Evolutionary conservation across 2,329 filamentous ascomycete genomes (phyloP).

Genomic region (Penicillium brasilianum): DNA sequence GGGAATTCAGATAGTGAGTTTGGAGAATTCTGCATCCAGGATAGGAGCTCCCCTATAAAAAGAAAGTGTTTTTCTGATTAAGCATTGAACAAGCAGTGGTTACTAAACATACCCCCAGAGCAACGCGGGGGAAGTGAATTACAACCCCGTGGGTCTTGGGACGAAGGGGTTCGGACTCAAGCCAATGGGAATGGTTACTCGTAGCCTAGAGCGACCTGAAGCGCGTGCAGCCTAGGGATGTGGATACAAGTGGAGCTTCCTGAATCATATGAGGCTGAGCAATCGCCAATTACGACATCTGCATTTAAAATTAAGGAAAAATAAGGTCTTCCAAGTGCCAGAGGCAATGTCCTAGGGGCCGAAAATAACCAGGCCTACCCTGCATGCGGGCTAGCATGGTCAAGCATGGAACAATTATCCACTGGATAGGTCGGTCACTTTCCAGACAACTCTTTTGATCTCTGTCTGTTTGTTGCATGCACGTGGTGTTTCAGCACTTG

Average conservation of each 20-base stretch:
- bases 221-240: not conserved
- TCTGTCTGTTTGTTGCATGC: not conserved
- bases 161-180: not conserved
- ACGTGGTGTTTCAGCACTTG: not conserved
- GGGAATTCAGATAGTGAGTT: not conserved
- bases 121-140: not conserved
- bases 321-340: constrained; percentile 1
- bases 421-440: constrained; percentile 2
- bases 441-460: not conserved
- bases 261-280: constrained; percentile 5
- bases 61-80: not conserved
- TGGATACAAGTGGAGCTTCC: not conserved
- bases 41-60: not conserved
- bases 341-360: not conserved
- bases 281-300: constrained; percentile 3
- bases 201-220: constrained; percentile 7
- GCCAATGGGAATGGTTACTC: not conserved
- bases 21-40: not conserved
- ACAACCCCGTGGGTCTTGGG: not conserved
- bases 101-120: not conserved
- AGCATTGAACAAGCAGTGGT: no score
- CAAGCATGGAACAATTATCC: not conserved
- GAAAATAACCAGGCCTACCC: not conserved
- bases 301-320: not conserved
- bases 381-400: not conserved